Evolutionary conservation across 768 basidiomycete species (phyloP), one percentile per base, ranked within the genome.

Genomic region (Termitomyces sp.): DNA sequence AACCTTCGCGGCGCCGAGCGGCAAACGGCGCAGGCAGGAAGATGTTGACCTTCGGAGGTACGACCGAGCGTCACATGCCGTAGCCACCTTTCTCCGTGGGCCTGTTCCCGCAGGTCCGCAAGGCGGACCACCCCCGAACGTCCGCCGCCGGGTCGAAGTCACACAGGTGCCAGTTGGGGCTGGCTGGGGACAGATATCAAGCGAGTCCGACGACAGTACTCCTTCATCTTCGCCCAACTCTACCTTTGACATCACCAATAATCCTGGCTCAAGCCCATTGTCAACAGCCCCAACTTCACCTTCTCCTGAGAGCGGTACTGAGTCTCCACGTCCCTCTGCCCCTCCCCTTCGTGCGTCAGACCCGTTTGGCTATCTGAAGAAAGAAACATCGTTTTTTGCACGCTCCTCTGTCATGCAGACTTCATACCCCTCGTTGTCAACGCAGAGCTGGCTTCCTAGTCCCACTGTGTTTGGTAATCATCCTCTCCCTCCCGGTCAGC

Each of bases 291-390:
- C 47, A 11, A 72, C 71, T 5, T 64, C 67, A 6, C 71, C 73
- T 5, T 68, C 70, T 37, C 66, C 63, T 19, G 31, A 38, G 2
- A 59, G n/a, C 17, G 47, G 50, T 50, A 30, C 30, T 26, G 52
- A 41, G 19, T 31, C 51, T 31, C 53, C 62, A 55, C 30, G 46
- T 38, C 50, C 50, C 5, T 54, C 54, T 42, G 35, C 62, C 12
- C 58, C 60, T 9, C 40, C 67, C 0, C 57, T 56, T 0, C 60
- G 68, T 21, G 64, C 64, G 9, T 75, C 75, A 17, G 82, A 82
- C 64, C 86, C 85, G 1, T 87, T 87, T 63, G 80, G 80, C 17
- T 87, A 87, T 63, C 71, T 87, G 47, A 76, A 81, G 41, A 70
- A 63, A 8, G 67, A 72, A 3, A 66, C 48, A 33, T 72, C 70